These are phyloP conservation scores for Aegle marmelos DNA, from an alignment of 345 rosid species.

Conservation along the genomic window DNA sequence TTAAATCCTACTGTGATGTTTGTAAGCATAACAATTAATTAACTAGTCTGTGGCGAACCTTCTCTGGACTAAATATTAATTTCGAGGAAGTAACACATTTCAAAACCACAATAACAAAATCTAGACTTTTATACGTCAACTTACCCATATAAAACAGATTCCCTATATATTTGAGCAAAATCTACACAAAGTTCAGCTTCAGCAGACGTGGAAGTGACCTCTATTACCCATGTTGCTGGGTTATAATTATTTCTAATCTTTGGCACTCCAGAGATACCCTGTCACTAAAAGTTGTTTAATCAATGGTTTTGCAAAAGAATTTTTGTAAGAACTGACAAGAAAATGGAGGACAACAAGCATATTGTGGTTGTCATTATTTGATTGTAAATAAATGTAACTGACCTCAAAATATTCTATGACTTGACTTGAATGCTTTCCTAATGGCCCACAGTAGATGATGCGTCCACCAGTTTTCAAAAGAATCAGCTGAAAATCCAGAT, in stretches of 20 bases:
- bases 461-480: constrained; percentile 69
- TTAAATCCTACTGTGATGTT: too few species aligned
- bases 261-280: constrained; percentile 57
- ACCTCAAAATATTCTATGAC: constrained; percentile 78
- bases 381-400: constrained; percentile 1
- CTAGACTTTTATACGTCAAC: constrained; percentile 9
- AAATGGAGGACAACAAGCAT: not conserved
- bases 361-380: not conserved
- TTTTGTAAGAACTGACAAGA: too few species aligned
- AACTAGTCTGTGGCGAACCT: not conserved
- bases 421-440: constrained; percentile 56
- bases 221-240: constrained; percentile 90
- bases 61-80: not conserved
- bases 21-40: not conserved
- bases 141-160: constrained; percentile 49
- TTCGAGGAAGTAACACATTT: not conserved
- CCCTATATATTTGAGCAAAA: constrained; percentile 47
- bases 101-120: not conserved
- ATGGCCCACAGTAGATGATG: constrained; percentile 61
- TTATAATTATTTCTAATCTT: constrained; percentile 64
- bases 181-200: constrained; percentile 60
- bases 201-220: constrained; percentile 52
- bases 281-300: not conserved
- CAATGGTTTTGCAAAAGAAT: not conserved
- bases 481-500: constrained; percentile 45